Base-by-base conservation (phyloP, 106 monocot genomes). In the Dioscorea zingiberensis region DNA sequence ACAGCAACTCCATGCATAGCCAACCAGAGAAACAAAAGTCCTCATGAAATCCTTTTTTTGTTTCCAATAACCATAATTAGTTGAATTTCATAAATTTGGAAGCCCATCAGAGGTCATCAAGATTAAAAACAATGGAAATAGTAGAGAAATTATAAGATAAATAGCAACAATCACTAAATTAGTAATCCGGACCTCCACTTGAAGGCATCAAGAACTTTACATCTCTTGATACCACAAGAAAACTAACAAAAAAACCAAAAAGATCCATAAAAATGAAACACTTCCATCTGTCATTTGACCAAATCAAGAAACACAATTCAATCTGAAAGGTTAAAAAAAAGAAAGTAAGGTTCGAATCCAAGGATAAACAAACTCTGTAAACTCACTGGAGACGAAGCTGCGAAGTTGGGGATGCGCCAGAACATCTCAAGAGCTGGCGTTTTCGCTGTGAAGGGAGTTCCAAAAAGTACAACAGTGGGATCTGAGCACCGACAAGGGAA, bases 361-460 rank as follows among this genome's bases (percentile, higher is more conserved):
- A 22, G 56, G 23, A 13, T 1, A 57, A 57, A 13, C 5, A 24
- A 24, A 23, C 19, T 57, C 56, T 23, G 19, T 22, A 27, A 1
- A 53, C 65, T 66, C 49, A 67, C 67, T 10, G 67, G 27, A 28
- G 67, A 67, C 1, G 67, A 21, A 27, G 53, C 54, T 1, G 67
- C 54, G 55, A 67, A 67, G 54, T 29, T 67, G 7, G 54, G 67
- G 27, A 67, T 67, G 27, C 67, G 27, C 67, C 67, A 67, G 30
- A 67, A 67, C 67, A 67, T 66, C n/a, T 3, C 56, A 13, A 13
- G 38, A 38, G 38, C 38, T 38, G 3, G 38, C 10, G 38, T 6
- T 38, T 38, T 38, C 19, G 56, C 9, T 22, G 24, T 0, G 23
- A 13, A 23, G 56, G 56, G 56, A 57, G 56, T 21, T 57, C 56